Conservation (phyloP, 352 stramenopile species). For the Globisporangium orthogonon region DNA sequence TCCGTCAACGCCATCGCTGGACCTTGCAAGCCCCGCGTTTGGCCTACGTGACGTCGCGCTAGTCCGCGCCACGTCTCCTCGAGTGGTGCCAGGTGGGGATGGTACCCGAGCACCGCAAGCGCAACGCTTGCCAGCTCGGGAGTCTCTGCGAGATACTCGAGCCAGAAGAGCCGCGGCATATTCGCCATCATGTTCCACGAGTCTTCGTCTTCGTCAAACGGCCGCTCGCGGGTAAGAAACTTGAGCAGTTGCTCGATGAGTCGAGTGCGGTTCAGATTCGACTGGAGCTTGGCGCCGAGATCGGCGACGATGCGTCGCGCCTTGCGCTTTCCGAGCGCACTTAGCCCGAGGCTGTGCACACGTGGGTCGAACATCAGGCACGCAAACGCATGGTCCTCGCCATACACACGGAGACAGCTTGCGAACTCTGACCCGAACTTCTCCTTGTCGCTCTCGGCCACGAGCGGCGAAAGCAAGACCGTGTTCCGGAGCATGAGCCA, state of each 20-base stretch:
- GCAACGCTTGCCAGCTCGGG: constrained; percentile 27
- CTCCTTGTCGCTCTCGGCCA: constrained; percentile 16
- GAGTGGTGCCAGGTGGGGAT: constrained; percentile 22
- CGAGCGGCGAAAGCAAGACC: constrained; percentile 6
- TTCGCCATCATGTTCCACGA: constrained; percentile 35
- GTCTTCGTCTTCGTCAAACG: constrained; percentile 29
- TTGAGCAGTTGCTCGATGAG: constrained; percentile 32
- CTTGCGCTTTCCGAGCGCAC: constrained; percentile 24
- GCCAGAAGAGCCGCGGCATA: constrained; percentile 38
- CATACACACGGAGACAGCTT: constrained; percentile 14
- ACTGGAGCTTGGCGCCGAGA: constrained; percentile 11
- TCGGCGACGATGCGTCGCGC: constrained; percentile 17
- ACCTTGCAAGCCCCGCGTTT: too few relatives aligned
- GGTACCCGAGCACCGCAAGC: constrained; percentile 23
- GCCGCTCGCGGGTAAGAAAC: constrained; percentile 25
- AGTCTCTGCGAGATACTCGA: constrained; percentile 27
- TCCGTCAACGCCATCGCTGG: too few relatives aligned
- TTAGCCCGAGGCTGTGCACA: constrained; percentile 25
- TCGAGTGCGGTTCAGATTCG: constrained; percentile 10
- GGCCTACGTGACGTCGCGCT: constrained; percentile 5
- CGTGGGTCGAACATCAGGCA: constrained; percentile 32
- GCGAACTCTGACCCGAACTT: constrained; percentile 15
- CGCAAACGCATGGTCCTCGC: constrained; percentile 19
- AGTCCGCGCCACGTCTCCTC: constrained; percentile 18
- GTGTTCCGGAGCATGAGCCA: constrained; percentile 20